These are phyloP conservation scores for Dendrocalamus latiflorus DNA, from an alignment of 202 grass and related monocot genomes.

Conservation along the genomic window DNA sequence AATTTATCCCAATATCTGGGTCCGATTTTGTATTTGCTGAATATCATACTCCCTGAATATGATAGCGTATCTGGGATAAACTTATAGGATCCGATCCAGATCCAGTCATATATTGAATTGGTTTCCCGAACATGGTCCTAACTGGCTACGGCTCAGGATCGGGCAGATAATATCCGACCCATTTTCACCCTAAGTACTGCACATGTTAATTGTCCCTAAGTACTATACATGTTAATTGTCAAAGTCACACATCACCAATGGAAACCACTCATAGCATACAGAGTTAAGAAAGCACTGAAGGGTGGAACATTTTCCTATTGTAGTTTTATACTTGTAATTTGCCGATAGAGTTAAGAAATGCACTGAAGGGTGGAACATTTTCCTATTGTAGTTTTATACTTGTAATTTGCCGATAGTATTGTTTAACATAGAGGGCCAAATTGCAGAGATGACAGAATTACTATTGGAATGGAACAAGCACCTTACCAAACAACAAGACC, in stretches of 20 bases:
- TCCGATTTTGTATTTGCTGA: too few species aligned
- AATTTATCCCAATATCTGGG: too few species aligned
- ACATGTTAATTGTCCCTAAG: too few species aligned
- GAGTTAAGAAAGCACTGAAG: not conserved
- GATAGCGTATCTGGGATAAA: too few species aligned
- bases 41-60: too few species aligned
- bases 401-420: not conserved
- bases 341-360: not conserved
- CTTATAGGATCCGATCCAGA: too few species aligned
- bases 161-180: too few species aligned
- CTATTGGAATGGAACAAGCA: slow-evolving; percentile 25
- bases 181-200: too few species aligned
- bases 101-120: too few species aligned
- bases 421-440: not conserved
- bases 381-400: not conserved
- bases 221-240: not conserved
- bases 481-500: slow-evolving; percentile 6
- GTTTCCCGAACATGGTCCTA: too few species aligned
- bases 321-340: not conserved
- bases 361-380: not conserved
- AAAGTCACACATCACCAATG: not conserved
- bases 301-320: not conserved
- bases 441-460: slow-evolving; percentile 26
- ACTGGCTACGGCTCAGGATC: too few species aligned
- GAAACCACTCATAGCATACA: not conserved